Base-by-base conservation (phyloP, 352 stramenopile genomes). In the Plasmopara halstedii region DNA sequence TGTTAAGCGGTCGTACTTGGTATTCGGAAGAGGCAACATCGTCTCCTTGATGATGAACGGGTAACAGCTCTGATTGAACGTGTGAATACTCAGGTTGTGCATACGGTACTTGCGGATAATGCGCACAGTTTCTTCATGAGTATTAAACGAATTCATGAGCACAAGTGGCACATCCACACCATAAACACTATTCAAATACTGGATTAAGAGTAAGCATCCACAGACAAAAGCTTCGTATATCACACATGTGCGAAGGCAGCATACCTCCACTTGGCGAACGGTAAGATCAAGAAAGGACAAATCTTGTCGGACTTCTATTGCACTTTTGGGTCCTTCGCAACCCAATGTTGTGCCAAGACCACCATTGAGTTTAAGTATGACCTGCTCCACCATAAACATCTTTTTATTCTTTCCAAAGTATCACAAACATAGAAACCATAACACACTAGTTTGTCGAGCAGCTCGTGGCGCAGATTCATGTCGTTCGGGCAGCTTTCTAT, bases 141-240 rank as follows among this genome's bases (percentile, higher is more conserved):
- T 99, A 60, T 96, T 98, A 73, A 99, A 99, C 56, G 91, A 98
- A 75, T 99, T 99, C 97, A 99, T 99, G 29, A 99, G 82, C 76
- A 99, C 97, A 47, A 99, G 96, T 27, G 96, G 97, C 34, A 99
- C 95, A 53, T 99, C 89, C 29, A 95, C 85, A 23, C 84, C 84
- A 53, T 95, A 95, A 47, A 92, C 73, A 43, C 76, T 93, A 60
- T 96, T 95, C 31, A 96, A 58, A 34, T 94, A 94, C 79, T 91
- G 25, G 5, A 36, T 37, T 42, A 1, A 46, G 39, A 10, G 18
- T 38, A 38, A 37, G 11, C 41, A 50, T n/a, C n/a, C 10, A 42
- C 13, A 31, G 15, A 41, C 6, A 32, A n/a, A 42, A 4, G 8
- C 2, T 42, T 2, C 2, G 9, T 32, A 26, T 31, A 4, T 15